Evolutionary conservation across 2,329 filamentous ascomycete genomes (phyloP).

Genomic region (Fusarium liriodendri): DNA sequence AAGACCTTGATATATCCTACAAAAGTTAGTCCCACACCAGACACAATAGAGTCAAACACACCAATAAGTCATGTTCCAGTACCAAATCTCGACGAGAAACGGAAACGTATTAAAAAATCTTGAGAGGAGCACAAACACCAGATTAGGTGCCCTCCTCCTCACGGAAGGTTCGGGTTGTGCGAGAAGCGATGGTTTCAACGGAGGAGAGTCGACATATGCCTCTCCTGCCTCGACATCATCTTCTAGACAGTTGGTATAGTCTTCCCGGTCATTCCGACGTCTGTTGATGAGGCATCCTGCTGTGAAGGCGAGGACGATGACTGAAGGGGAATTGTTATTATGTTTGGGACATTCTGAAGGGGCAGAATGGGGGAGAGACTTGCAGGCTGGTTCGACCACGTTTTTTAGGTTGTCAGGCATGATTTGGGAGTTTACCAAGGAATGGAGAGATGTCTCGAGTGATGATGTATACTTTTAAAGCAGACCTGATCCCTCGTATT

Average conservation of each 20-base stretch:
- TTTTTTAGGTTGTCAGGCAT: slow-evolving; percentile 17
- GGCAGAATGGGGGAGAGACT: background rate
- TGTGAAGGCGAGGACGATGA: slow-evolving; percentile 38
- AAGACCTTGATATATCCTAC: slow-evolving; percentile 56
- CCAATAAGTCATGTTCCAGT: slow-evolving; percentile 53
- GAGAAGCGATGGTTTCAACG: slow-evolving; percentile 33
- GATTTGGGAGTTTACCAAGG: background rate
- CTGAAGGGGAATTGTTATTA: background rate
- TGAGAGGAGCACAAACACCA: slow-evolving; percentile 41
- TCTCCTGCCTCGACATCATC: slow-evolving; percentile 33
- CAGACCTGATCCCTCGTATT: background rate
- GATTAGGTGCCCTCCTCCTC: slow-evolving; percentile 36
- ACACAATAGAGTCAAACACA: background rate
- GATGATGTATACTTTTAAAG: background rate
- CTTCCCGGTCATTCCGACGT: slow-evolving; percentile 8
- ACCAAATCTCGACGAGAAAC: slow-evolving; percentile 51
- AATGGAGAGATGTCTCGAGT: background rate
- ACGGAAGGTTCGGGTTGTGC: slow-evolving; percentile 20
- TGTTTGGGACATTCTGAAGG: background rate
- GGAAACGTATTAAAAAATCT: slow-evolving; percentile 48
- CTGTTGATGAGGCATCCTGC: slow-evolving; percentile 42
- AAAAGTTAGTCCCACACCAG: background rate
- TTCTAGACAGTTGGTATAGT: background rate
- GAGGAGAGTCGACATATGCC: slow-evolving; percentile 31
- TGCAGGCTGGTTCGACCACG: slow-evolving; percentile 30